A percentile compares a stretch with the other conserved stretches of the same genome.
Evolutionary conservation across 2,329 filamentous ascomycete species (phyloP).

Genomic region (Calonectria pseudoturangicola): DNA sequence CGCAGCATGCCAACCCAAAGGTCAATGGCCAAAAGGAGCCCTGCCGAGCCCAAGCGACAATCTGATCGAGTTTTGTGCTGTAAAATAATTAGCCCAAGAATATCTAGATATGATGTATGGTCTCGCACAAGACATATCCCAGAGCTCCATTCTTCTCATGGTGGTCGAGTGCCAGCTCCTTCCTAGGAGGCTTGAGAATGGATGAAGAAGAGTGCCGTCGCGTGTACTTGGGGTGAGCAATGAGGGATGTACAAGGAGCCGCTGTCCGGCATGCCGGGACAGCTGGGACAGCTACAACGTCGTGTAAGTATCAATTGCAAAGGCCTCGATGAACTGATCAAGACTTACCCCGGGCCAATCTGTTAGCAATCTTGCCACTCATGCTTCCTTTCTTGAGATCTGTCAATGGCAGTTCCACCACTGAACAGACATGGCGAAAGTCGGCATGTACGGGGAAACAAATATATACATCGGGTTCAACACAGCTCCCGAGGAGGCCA

Average conservation of each 20-base stretch:
- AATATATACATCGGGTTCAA: not conserved
- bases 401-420: not conserved
- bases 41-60: constrained; percentile 75
- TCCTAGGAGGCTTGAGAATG: constrained; percentile 4
- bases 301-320: not conserved
- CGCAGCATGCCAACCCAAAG: constrained; percentile 78
- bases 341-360: constrained; percentile 21
- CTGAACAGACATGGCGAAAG: not conserved
- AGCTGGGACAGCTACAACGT: not conserved
- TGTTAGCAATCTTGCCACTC: constrained; percentile 18
- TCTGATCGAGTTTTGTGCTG: constrained; percentile 72
- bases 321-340: not conserved
- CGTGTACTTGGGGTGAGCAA: not conserved
- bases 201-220: constrained; percentile 2
- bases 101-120: no score
- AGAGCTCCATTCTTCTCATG: constrained; percentile 22
- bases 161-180: constrained; percentile 8
- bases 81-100: not conserved
- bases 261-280: constrained; percentile 1
- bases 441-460: not conserved
- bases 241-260: constrained; percentile 2
- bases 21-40: constrained; percentile 77
- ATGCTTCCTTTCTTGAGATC: not conserved
- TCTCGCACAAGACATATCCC: constrained; percentile 26
- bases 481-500: not conserved